phyloP scores from a whole-genome alignment of 352 stramenopile genomes.

The Phytophthora vignae region DNA sequence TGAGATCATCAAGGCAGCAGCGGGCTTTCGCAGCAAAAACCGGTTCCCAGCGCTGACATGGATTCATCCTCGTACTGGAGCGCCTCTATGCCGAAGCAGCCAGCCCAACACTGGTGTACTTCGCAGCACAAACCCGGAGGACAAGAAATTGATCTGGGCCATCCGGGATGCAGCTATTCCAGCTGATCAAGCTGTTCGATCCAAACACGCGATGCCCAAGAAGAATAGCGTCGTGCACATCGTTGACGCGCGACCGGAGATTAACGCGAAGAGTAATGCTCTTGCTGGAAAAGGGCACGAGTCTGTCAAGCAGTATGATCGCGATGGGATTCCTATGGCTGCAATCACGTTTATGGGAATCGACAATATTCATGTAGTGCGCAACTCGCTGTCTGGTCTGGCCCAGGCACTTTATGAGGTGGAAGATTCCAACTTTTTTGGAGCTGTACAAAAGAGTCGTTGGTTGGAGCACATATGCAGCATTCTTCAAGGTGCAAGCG shows the following conservation, averaged over 20 bases:
- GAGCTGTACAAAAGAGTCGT: constrained; percentile 83
- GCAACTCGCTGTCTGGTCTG: constrained; percentile 72
- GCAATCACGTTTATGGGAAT: constrained; percentile 91
- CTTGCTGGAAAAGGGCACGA: constrained; percentile 92
- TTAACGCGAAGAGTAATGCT: constrained; percentile 92
- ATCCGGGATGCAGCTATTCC: constrained; percentile 84
- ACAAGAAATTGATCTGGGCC: constrained; percentile 92
- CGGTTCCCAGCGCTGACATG: constrained; percentile 91
- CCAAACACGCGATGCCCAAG: constrained; percentile 52
- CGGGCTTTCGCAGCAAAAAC: constrained; percentile 79
- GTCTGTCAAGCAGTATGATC: constrained; percentile 88
- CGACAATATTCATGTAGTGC: constrained; percentile 90
- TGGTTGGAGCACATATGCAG: constrained; percentile 88
- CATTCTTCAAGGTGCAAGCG: constrained; percentile 76
- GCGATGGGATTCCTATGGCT: constrained; percentile 69
- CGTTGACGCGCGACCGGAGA: constrained; percentile 90
- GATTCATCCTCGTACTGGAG: constrained; percentile 89
- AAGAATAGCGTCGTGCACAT: constrained; percentile 87
- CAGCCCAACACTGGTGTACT: constrained; percentile 97
- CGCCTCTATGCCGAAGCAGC: constrained; percentile 93
- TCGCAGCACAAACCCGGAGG: constrained; percentile 90
- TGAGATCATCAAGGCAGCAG: constrained; percentile 72
- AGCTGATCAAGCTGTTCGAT: constrained; percentile 41
- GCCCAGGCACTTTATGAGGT: constrained; percentile 84
- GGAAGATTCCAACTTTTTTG: constrained; percentile 88